Conservation (phyloP, 257 asterid species). For the Solanum ossicruentum region DNA sequence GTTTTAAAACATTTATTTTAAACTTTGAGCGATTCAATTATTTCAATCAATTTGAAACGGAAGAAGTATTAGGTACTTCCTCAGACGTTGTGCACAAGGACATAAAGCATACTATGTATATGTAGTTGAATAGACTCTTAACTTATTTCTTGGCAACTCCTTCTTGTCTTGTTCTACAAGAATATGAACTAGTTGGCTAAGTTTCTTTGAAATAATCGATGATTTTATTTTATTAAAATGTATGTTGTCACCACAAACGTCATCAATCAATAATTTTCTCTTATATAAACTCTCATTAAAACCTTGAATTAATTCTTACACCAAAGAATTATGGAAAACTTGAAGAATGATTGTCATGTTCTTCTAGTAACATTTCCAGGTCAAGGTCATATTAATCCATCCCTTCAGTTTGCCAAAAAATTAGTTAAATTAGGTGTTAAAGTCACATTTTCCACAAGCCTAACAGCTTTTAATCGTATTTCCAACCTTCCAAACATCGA, state of each 20-base stretch:
- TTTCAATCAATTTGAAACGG: too few relatives aligned
- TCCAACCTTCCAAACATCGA: background rate
- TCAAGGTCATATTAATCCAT: slow-evolving; percentile 20
- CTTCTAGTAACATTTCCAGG: slow-evolving; percentile 18
- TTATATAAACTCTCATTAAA: background rate
- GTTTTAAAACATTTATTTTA: too few relatives aligned
- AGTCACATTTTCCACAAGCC: slow-evolving; percentile 3
- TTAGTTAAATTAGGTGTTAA: background rate
- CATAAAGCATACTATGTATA: too few relatives aligned
- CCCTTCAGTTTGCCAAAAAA: slow-evolving; percentile 6
- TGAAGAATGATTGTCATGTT: slow-evolving; percentile 5
- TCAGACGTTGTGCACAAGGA: too few relatives aligned
- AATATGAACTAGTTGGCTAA: background rate
- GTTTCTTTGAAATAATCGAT: background rate
- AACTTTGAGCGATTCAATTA: too few relatives aligned
- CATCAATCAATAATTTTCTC: background rate
- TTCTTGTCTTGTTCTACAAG: background rate
- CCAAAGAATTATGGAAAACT: background rate
- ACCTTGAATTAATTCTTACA: background rate
- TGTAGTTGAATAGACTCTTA: too few relatives aligned
- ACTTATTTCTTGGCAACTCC: background rate
- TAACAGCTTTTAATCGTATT: background rate
- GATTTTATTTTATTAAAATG: background rate
- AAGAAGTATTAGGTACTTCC: too few relatives aligned
- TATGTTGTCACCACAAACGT: background rate